These are phyloP conservation scores for Ambrosia artemisiifolia DNA, from an alignment of 129 eudicot species.

Conservation along the genomic window DNA sequence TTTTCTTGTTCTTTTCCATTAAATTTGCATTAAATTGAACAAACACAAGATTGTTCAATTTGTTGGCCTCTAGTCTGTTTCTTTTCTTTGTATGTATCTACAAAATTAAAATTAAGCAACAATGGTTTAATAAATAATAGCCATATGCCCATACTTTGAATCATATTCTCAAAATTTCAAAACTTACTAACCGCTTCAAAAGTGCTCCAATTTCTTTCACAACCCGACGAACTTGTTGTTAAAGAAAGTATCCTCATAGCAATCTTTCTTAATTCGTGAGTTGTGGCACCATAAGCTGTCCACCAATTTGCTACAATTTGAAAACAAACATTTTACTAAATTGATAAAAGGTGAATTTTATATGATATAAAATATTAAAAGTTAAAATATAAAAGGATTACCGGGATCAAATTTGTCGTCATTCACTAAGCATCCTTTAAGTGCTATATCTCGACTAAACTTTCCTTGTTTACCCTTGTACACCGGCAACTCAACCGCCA, in stretches of 20 bases:
- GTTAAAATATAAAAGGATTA: neutral
- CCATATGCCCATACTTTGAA: neutral
- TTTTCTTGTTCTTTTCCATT: neutral
- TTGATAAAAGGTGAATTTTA: neutral
- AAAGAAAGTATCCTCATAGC: conserved; percentile 4
- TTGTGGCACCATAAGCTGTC: neutral
- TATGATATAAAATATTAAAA: neutral
- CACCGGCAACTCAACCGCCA: neutral
- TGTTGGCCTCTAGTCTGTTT: neutral
- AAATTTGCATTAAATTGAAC: neutral
- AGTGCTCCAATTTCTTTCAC: conserved; percentile 7
- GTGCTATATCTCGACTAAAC: neutral
- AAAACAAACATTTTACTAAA: neutral
- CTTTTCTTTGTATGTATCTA: neutral
- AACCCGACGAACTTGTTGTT: neutral
- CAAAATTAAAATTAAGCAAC: neutral
- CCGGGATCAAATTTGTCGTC: neutral
- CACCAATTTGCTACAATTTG: neutral
- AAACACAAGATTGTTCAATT: neutral
- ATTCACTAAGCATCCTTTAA: conserved; percentile 1
- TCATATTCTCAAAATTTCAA: neutral
- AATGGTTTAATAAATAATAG: neutral
- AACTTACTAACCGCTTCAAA: neutral
- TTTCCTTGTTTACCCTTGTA: conserved; percentile 1
- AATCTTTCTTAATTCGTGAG: neutral